Evolutionary conservation across 179 eudicot genomes (phyloP).

Genomic region (Heliamphora pulchella): DNA sequence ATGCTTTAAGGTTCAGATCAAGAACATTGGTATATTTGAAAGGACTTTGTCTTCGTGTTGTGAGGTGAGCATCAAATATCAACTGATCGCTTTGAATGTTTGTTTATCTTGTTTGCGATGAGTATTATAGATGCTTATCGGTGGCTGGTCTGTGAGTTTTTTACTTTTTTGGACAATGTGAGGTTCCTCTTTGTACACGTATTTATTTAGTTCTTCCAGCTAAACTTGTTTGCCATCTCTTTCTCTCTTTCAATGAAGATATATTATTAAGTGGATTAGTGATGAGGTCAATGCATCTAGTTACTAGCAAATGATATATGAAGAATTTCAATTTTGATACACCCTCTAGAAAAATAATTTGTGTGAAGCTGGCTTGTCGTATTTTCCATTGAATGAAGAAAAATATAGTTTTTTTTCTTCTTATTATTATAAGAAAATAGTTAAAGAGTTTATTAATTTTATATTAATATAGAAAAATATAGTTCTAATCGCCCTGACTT

Average conservation of each 20-base stretch:
- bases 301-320: background rate
- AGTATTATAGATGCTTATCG: background rate
- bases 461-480: no score
- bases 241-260: background rate
- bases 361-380: background rate
- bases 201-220: background rate
- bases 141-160: background rate
- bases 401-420: no score
- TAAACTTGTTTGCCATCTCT: background rate
- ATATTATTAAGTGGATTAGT: background rate
- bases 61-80: slow-evolving; percentile 46
- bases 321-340: background rate
- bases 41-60: slow-evolving; percentile 63
- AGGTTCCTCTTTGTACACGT: background rate
- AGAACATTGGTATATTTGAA: slow-evolving; percentile 57
- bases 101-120: background rate
- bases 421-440: no score
- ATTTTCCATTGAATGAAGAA: no score
- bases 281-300: background rate
- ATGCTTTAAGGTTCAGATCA: slow-evolving; percentile 42
- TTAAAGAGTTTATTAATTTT: no score
- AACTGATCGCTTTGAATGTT: background rate
- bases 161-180: background rate
- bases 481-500: no score
- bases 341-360: no score